These are phyloP conservation scores for Grigorovia yakushimaensis DNA, from an alignment of 805 yeast genomes.

Conservation along the genomic window DNA sequence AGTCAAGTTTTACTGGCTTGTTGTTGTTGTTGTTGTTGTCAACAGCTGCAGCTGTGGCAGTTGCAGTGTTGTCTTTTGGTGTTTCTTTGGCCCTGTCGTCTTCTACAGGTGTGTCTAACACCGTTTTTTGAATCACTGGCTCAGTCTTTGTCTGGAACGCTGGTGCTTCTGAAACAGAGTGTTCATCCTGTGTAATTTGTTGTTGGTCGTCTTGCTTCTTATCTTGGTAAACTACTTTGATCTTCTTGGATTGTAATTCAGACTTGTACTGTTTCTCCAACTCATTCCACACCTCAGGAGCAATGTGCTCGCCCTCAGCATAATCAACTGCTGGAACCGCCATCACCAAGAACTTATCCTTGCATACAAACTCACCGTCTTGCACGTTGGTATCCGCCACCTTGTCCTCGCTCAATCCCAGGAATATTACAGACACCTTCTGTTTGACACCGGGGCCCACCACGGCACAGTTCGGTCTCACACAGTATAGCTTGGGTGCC, in stretches of 20 bases:
- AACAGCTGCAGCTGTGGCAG: neutral
- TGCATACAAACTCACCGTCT: conserved; percentile 52
- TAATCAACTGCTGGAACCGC: conserved; percentile 65
- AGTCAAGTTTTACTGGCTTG: conserved; percentile 9
- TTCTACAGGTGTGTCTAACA: neutral
- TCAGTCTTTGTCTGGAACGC: no score
- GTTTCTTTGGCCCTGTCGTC: conserved; percentile 2
- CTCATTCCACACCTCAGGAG: conserved; percentile 64
- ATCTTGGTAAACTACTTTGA: conserved; percentile 40
- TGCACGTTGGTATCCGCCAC: conserved; percentile 43
- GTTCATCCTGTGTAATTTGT: no score
- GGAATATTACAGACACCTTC: conserved; percentile 73
- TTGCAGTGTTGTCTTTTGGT: neutral
- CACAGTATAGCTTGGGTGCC: conserved; percentile 91
- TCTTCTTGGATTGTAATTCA: conserved; percentile 50
- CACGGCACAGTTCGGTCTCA: conserved; percentile 85
- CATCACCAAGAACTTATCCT: conserved; percentile 86
- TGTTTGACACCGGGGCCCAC: conserved; percentile 62
- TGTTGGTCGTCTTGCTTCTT: neutral
- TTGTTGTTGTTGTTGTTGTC: neutral
- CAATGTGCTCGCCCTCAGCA: conserved; percentile 44
- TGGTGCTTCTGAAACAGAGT: no score
- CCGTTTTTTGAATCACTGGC: no score
- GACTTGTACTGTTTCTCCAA: conserved; percentile 51
- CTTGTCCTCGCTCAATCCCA: conserved; percentile 64